Percentiles rank a stretch among this genome's conserved stretches.
Evolutionary conservation across 169 alveolate species (phyloP).

Genomic region (Eimeria praecox): DNA sequence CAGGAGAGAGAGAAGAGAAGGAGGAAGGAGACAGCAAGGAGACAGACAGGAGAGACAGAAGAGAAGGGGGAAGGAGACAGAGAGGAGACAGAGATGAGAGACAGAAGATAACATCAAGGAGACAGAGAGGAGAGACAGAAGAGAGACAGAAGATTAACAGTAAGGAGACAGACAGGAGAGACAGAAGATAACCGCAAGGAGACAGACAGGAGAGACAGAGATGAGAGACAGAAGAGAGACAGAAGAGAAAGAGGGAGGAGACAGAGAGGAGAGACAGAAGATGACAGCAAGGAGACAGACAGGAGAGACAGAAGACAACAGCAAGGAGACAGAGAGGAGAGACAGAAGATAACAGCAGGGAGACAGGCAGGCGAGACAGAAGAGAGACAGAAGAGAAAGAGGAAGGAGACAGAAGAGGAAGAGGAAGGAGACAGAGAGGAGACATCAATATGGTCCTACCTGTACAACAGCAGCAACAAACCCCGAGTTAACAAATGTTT

Average conservation of each 20-base stretch:
- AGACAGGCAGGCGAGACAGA: neutral
- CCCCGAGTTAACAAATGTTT: constrained; percentile 19
- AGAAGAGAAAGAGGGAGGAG: too few species aligned
- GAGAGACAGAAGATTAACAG: too few species aligned
- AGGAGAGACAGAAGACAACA: too few species aligned
- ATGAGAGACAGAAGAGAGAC: neutral
- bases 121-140: too few species aligned
- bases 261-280: neutral
- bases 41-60: too few species aligned
- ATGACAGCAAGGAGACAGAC: neutral
- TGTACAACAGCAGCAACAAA: constrained; percentile 31
- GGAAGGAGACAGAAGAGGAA: neutral
- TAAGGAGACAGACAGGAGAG: neutral
- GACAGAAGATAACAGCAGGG: too few species aligned
- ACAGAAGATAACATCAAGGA: too few species aligned
- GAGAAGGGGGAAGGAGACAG: neutral
- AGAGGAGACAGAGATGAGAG: neutral
- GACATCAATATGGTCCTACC: neutral
- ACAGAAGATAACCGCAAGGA: too few species aligned
- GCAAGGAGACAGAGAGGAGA: too few species aligned
- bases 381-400: too few species aligned
- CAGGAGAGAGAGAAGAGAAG: neutral
- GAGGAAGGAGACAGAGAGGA: neutral
- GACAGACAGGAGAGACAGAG: too few species aligned
- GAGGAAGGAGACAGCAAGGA: too few species aligned